Evolutionary conservation across 495 filamentous ascomycete species (phyloP).

Genomic region (Achaetomiella virescens): DNA sequence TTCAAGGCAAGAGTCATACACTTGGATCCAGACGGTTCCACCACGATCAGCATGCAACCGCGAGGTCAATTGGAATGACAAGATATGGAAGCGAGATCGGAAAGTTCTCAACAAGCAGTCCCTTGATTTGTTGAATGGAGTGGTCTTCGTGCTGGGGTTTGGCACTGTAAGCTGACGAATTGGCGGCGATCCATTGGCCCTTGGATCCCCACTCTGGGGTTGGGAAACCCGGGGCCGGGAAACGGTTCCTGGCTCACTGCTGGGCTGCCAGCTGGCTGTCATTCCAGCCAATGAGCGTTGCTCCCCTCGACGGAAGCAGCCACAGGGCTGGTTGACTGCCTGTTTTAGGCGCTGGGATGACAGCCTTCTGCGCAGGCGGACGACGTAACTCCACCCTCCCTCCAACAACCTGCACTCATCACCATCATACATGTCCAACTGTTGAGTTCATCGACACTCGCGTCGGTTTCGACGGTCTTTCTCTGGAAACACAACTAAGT

Average conservation of each 20-base stretch:
- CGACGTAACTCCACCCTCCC: neutral
- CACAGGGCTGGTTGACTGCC: neutral
- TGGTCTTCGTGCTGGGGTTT: neutral
- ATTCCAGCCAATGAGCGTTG: neutral
- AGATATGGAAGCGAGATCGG: neutral
- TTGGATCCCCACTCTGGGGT: slow-evolving; percentile 6
- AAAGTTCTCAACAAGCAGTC: neutral
- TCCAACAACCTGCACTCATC: too few species aligned
- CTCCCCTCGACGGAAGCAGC: neutral
- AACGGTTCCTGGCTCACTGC: neutral
- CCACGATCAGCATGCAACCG: neutral
- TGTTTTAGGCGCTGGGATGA: neutral
- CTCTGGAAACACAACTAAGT: too few species aligned
- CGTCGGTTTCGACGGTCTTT: too few species aligned
- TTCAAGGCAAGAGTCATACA: neutral
- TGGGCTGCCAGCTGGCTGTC: neutral
- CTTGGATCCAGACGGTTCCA: neutral
- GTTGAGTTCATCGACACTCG: too few species aligned
- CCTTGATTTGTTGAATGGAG: slow-evolving; percentile 1
- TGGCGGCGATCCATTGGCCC: slow-evolving; percentile 3
- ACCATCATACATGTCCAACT: too few species aligned
- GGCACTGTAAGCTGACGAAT: slow-evolving; percentile 7
- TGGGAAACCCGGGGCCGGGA: neutral
- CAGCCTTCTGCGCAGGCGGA: too few species aligned
- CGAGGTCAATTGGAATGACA: too few species aligned